These are phyloP conservation scores for Leptomonas pyrrhocoris DNA, from an alignment of 208 protist genomes.

Conservation along the genomic window DNA sequence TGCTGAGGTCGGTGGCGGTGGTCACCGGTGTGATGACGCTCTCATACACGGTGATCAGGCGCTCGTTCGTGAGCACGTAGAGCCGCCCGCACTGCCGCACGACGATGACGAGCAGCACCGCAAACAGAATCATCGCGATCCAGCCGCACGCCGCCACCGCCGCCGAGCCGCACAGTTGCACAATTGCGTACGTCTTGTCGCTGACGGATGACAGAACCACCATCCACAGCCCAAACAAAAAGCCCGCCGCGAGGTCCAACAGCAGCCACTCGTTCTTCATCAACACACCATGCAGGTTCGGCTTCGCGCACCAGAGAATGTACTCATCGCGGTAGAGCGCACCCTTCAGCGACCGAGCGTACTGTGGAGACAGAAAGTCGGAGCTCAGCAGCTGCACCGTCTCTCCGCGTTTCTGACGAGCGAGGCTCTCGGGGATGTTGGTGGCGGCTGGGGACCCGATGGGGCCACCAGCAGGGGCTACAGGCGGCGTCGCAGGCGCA, in stretches of 20 bases:
- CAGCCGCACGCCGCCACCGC: slow-evolving; percentile 44
- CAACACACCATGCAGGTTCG: slow-evolving; percentile 38
- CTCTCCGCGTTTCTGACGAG: slow-evolving; percentile 45
- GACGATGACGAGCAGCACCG: slow-evolving; percentile 40
- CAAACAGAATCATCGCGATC: slow-evolving; percentile 36
- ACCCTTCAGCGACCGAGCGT: slow-evolving; percentile 36
- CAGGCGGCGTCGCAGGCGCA: neutral
- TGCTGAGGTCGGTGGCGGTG: slow-evolving; percentile 44
- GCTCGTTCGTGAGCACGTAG: slow-evolving; percentile 61
- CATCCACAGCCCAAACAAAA: slow-evolving; percentile 56
- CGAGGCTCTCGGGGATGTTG: slow-evolving; percentile 22
- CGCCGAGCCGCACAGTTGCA: slow-evolving; percentile 37
- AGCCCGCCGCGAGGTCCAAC: slow-evolving; percentile 34
- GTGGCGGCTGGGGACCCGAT: slow-evolving; percentile 10
- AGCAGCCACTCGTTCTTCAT: slow-evolving; percentile 61
- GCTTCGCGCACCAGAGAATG: slow-evolving; percentile 56
- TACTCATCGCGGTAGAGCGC: slow-evolving; percentile 49
- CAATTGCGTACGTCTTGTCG: slow-evolving; percentile 40
- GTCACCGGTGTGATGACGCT: slow-evolving; percentile 46
- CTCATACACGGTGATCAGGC: slow-evolving; percentile 56
- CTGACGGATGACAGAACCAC: slow-evolving; percentile 42
- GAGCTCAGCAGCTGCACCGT: slow-evolving; percentile 54
- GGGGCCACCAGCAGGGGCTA: neutral
- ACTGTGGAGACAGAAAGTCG: slow-evolving; percentile 36
- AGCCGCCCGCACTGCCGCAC: slow-evolving; percentile 43